Evolutionary conservation across 1,284 basidiomycete species (phyloP).

Genomic region (Xanthoconium separans): DNA sequence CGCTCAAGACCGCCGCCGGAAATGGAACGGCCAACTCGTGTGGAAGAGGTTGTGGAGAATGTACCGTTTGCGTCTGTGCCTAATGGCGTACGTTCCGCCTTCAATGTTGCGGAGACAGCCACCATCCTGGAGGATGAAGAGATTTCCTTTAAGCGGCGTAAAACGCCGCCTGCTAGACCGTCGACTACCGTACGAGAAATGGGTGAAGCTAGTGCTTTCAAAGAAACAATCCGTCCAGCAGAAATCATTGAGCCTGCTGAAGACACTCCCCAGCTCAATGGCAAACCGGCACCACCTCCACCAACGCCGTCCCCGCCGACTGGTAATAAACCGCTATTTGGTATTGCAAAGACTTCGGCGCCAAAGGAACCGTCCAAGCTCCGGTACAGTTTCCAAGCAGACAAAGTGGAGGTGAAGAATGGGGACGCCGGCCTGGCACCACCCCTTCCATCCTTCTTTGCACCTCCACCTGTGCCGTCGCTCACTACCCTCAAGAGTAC

Average conservation of each 20-base stretch:
- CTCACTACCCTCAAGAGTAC: neutral
- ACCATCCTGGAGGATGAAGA: slow-evolving; percentile 29
- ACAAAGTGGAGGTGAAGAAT: slow-evolving; percentile 32
- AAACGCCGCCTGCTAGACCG: slow-evolving; percentile 20
- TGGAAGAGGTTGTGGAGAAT: slow-evolving; percentile 10
- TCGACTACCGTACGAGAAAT: slow-evolving; percentile 32
- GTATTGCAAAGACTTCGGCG: slow-evolving; percentile 41
- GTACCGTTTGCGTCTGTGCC: slow-evolving; percentile 17
- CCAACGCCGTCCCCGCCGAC: slow-evolving; percentile 21
- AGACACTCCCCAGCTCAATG: slow-evolving; percentile 13
- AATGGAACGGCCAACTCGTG: slow-evolving; percentile 17
- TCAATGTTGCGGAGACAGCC: slow-evolving; percentile 25
- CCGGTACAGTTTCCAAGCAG: slow-evolving; percentile 58
- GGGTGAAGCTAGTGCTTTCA: slow-evolving; percentile 31
- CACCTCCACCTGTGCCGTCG: slow-evolving; percentile 1
- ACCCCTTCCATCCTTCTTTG: slow-evolving; percentile 22
- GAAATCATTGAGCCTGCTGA: slow-evolving; percentile 44
- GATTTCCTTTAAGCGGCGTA: slow-evolving; percentile 43
- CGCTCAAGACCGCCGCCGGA: slow-evolving; percentile 62
- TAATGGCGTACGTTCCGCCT: slow-evolving; percentile 24
- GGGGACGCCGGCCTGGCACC: slow-evolving; percentile 14
- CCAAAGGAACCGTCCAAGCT: slow-evolving; percentile 75
- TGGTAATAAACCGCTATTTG: slow-evolving; percentile 28
- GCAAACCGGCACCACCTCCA: slow-evolving; percentile 19
- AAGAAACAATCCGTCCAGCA: slow-evolving; percentile 30